Evolutionary conservation across 495 filamentous ascomycete genomes (phyloP), one percentile per base, ranked within the genome.

Genomic region (Penicillium argentinense): DNA sequence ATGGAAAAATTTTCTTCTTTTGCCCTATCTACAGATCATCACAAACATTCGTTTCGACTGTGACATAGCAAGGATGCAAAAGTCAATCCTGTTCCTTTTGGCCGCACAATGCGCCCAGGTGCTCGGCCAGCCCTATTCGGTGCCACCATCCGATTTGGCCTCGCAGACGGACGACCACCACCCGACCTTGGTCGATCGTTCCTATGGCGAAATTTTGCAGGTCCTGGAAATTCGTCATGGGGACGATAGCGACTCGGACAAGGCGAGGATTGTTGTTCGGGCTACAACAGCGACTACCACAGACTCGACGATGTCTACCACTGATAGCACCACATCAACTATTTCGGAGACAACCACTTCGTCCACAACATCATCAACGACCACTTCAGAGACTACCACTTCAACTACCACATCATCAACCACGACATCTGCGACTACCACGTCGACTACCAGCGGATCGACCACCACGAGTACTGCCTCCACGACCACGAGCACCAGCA

Each of bases 221-320:
- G 23, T 25, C 1, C 14, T 37, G 4, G 29, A 34, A 4, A 28
- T 40, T 9, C 51, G 47, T 13, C 42, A 39, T 22, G 28, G 36
- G 9, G 33, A 25, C 3, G 33, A 40, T 16, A 18, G 22, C 6
- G 26, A 23, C 33, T n/a, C 45, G 1, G n/a, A 36, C 16, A 36
- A 36, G 17, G 33, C 33, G 16, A 36, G 14, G 9, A 24, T 59
- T 11, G 14, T 48, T 14, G 55, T 47, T 28, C 49, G 56, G 29
- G 51, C 48, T 21, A 58, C 57, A 4, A 42, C 47, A 8, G 44
- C 41, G 13, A 33, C 51, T n/a, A 34, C 49, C 12, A 42, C 25
- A 16, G 49, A 39, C 5, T 38, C 43, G 7, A 33, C 53, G 9
- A 36, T 18, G 21, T 36, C 51, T 18, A 39, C 51, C 9, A 42